phyloP scores from a whole-genome alignment of 1,284 basidiomycete genomes.

The Coniferiporia weirii region DNA sequence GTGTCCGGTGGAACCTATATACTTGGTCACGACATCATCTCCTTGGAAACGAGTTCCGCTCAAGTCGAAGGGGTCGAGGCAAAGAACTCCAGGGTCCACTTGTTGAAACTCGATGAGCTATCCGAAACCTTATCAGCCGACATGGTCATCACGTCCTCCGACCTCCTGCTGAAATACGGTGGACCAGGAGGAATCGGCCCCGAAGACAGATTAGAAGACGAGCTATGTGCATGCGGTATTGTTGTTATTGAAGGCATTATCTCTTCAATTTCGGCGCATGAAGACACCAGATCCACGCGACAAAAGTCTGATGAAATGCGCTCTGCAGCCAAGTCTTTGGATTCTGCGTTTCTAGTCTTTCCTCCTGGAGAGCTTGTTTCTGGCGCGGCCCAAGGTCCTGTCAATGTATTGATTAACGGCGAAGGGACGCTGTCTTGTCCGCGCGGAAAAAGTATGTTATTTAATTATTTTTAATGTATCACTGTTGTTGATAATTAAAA shows the following conservation, averaged over 20 bases:
- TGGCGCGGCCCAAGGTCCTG: slow-evolving; percentile 47
- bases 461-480: not conserved
- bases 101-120: slow-evolving; percentile 57
- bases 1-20: slow-evolving; percentile 85
- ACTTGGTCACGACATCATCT: slow-evolving; percentile 55
- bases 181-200: slow-evolving; percentile 14
- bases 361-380: slow-evolving; percentile 59
- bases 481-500: slow-evolving; percentile 25
- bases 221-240: slow-evolving; percentile 43
- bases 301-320: slow-evolving; percentile 23
- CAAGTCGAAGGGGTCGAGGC: slow-evolving; percentile 17
- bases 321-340: slow-evolving; percentile 34
- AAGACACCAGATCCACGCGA: slow-evolving; percentile 21
- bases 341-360: slow-evolving; percentile 77
- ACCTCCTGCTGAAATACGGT: slow-evolving; percentile 29
- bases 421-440: slow-evolving; percentile 85
- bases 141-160: slow-evolving; percentile 39
- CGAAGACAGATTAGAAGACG: slow-evolving; percentile 9
- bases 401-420: slow-evolving; percentile 73
- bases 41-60: slow-evolving; percentile 30
- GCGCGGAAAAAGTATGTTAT: slow-evolving; percentile 66
- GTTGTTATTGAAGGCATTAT: slow-evolving; percentile 56
- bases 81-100: slow-evolving; percentile 24
- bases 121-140: slow-evolving; percentile 44
- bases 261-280: slow-evolving; percentile 9